Evolutionary conservation across 2,329 filamentous ascomycete species (phyloP), one percentile per base, ranked within the genome.

Genomic region (Coniochaeta sp.): DNA sequence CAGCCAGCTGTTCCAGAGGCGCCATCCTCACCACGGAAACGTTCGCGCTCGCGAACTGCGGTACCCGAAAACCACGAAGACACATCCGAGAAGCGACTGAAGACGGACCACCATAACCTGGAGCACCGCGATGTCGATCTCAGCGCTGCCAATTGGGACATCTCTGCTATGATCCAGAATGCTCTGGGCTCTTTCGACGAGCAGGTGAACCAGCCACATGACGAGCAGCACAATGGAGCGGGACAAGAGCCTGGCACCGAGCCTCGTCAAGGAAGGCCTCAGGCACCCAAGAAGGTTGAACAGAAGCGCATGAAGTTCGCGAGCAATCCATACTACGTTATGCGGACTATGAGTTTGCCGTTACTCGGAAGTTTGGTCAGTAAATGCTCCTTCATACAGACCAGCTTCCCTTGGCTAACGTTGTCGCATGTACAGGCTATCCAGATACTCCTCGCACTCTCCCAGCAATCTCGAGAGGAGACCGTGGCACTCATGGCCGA

Each of bases 361-460:
- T 52, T 67, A 6, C 49, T 70, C 20, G 67, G 67, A 4, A 68
- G 62, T 26, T 52, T 67, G 47, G 62, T 61, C 52, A 53, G 61
- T 59, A 6, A 20, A 42, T 14, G 7, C 18, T 13, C 22, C 42
- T 4, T 18, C 20, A 7, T 14, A 7, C 40, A 8, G 7, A 16
- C 2, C 18, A 3, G 6, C 20, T 5, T n/a, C 14, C 12, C 26
- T 6, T 4, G 10, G 18, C 38, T 42, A 30, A 16, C 35, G n/a
- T n/a, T 13, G 28, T 31, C 3, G 10, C 24, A 12, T 24, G 18
- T 32, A 14, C 30, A 66, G 56, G 67, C 69, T 6, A 65, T 70
- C 3, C 68, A 71, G 57, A 65, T 71, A 16, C 56, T 71, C 6
- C 57, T 70, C 30, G 61, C 65, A 16, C 58, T 71, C 18, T 67